phyloP scores from a whole-genome alignment of 306 rosid species.

The Chamaecrista fasciculata region DNA sequence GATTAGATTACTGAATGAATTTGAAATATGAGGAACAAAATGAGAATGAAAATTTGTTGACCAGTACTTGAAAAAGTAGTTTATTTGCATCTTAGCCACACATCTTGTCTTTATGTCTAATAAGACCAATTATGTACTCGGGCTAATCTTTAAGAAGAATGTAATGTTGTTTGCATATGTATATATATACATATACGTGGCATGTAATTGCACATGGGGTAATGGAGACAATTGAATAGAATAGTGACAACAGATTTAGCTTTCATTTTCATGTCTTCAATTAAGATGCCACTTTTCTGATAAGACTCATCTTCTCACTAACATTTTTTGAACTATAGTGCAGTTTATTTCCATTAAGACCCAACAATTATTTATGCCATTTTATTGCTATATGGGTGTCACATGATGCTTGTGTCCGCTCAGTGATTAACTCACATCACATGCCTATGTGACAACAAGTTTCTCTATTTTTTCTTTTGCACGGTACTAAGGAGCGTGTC shows the following conservation, averaged over 20 bases:
- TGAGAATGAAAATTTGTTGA: neutral
- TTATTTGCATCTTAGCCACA: no score
- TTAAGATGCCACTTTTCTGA: conserved; percentile 4
- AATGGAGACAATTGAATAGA: conserved; percentile 7
- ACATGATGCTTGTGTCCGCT: conserved; percentile 21
- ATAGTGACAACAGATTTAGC: neutral
- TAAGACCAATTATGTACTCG: neutral
- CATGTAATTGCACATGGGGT: conserved; percentile 8
- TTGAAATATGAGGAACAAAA: neutral
- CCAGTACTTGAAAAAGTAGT: no score
- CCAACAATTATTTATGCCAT: neutral
- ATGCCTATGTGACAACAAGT: neutral
- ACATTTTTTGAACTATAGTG: conserved; percentile 13
- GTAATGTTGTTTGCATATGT: conserved; percentile 13
- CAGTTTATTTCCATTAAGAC: conserved; percentile 29
- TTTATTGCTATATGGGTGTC: conserved; percentile 10
- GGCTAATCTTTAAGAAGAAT: neutral
- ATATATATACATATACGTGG: no score
- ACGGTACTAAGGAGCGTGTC: neutral
- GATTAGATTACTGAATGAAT: no score
- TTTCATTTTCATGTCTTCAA: neutral
- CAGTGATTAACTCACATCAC: neutral
- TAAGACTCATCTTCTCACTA: conserved; percentile 14
- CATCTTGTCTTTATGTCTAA: no score
- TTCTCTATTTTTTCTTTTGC: neutral